These are phyloP conservation scores for Orychophragmus violaceus DNA, from an alignment of 345 rosid genomes.

Conservation along the genomic window DNA sequence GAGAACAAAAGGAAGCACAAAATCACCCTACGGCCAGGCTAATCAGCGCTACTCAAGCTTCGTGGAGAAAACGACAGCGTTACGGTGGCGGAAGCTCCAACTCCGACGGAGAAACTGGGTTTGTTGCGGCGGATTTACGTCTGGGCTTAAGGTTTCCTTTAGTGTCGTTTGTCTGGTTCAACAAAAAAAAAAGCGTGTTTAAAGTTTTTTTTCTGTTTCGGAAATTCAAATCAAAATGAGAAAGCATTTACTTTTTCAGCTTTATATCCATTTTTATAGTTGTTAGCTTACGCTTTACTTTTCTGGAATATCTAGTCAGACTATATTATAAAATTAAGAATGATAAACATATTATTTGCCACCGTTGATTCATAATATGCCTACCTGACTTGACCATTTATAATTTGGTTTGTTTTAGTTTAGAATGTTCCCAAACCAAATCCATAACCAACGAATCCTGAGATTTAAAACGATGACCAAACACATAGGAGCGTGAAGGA, in stretches of 20 bases:
- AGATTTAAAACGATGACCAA: neutral
- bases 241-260: neutral
- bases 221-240: slow-evolving; percentile 18
- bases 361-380: slow-evolving; percentile 1
- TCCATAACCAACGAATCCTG: slow-evolving; percentile 8
- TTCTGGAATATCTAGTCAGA: slow-evolving; percentile 27
- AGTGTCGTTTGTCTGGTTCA: slow-evolving; percentile 18
- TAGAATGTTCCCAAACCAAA: slow-evolving; percentile 1
- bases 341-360: neutral
- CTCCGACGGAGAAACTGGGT: slow-evolving; percentile 15
- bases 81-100: slow-evolving; percentile 8
- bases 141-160: neutral
- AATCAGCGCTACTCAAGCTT: slow-evolving; percentile 11
- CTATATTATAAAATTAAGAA: neutral
- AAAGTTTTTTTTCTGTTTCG: neutral
- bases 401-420: neutral
- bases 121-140: slow-evolving; percentile 1
- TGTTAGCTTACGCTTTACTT: slow-evolving; percentile 18
- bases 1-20: neutral
- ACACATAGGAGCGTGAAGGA: neutral
- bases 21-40: neutral
- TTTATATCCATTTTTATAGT: neutral
- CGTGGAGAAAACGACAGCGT: neutral
- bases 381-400: slow-evolving; percentile 23
- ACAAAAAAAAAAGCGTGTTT: slow-evolving; percentile 20